Evolutionary conservation across 306 rosid genomes (phyloP), one percentile per base, ranked within the genome.

Genomic region (Corylus americana): DNA sequence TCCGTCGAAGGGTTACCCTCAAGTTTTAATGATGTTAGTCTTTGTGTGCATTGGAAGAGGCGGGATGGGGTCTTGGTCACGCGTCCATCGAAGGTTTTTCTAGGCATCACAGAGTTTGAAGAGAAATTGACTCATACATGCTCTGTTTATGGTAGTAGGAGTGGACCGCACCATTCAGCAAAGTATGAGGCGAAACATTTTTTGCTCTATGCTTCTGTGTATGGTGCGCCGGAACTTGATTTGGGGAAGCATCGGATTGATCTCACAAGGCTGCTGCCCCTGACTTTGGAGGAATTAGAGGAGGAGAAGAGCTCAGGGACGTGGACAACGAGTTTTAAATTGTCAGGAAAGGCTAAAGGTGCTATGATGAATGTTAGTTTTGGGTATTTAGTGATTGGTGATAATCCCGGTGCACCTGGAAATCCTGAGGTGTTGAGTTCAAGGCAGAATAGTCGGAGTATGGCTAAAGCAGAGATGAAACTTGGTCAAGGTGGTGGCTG

Each of bases 191-290:
- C 94, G 10, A 95, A 92, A 81, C 92, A 88, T 79, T 87, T 90
- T 83, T 62, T 88, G 79, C 86, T 95, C 35, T 92, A 91, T 85
- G 98, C 93, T 84, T 86, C 97, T 20, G 35, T 88, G 59, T 69
- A 71, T 47, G 87, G 90, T 77, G 82, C 84, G 2, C 85, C 93
- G 0, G 92, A 88, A 73, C 79, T 86, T 42, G 97, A 95, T 91
- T 83, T 92, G 85, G 98, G 98, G 78, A 92, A 92, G 88, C 98
- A 95, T 77, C 87, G 92, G 77, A 63, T 92, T 50, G 98, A 95
- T 78, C 90, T 95, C 82, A 91, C 97, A 3, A 86, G 93, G 87
- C 74, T 95, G 80, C 98, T 95, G 79, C 98, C 98, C 49, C 83
- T 92, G 79, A 88, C 98, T 11, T 80, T 95, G 81, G 98, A 92